Percentiles rank a stretch among this genome's conserved stretches.
phyloP scores from a whole-genome alignment of 441 rosid genomes.

The Brassica balearica region DNA sequence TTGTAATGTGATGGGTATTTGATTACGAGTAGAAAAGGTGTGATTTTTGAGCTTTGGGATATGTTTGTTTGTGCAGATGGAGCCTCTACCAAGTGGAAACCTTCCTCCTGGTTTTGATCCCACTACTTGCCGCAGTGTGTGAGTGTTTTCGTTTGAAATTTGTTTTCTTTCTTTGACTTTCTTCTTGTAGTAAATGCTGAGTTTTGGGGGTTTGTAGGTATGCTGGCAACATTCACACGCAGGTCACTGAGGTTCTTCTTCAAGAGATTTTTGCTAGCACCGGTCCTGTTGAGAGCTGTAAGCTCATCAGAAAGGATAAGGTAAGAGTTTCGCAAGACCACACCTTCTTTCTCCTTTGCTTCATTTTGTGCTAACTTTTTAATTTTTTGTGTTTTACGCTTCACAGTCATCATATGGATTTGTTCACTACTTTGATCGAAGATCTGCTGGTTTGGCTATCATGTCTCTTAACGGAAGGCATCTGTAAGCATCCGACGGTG shows the following conservation, averaged over 20 bases:
- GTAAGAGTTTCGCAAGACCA: conserved; percentile 39
- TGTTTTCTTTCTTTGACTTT: neutral
- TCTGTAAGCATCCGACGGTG: conserved; percentile 54
- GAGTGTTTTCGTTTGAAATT: conserved; percentile 13
- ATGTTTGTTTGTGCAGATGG: conserved; percentile 35
- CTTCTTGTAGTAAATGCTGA: too few relatives aligned
- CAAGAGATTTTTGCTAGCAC: conserved; percentile 94
- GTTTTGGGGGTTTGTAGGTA: conserved; percentile 62
- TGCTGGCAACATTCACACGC: conserved; percentile 92
- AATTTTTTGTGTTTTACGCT: neutral
- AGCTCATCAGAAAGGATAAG: conserved; percentile 96
- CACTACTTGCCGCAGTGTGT: conserved; percentile 49
- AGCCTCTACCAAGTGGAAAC: conserved; percentile 47
- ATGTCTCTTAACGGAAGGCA: conserved; percentile 81
- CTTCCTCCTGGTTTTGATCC: conserved; percentile 53
- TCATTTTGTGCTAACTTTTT: neutral
- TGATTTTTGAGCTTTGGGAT: neutral
- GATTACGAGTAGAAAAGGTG: neutral
- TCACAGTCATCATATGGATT: conserved; percentile 84
- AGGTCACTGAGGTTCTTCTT: conserved; percentile 90
- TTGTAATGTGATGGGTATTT: conserved; percentile 22
- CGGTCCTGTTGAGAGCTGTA: conserved; percentile 94
- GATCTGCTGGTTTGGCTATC: conserved; percentile 79
- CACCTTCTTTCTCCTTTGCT: neutral
- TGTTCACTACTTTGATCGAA: conserved; percentile 82